Evolutionary conservation across 441 rosid species (phyloP), one percentile per base, ranked within the genome.

Genomic region (Pelargonium myrrhifolium): DNA sequence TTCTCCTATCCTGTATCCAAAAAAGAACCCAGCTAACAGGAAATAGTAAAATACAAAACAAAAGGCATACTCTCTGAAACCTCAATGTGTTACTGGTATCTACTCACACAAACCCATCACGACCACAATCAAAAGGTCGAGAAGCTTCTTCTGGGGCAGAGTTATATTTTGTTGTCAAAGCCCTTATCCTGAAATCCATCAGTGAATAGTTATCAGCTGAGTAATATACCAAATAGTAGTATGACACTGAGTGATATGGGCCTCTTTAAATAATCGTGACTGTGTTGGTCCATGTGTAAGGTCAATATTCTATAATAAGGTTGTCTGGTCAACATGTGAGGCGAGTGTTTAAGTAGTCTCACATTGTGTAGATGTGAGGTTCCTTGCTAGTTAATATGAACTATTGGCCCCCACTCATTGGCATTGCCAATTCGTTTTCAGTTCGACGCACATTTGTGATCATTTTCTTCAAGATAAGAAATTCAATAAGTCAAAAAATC

Each of bases 51-150:
- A 17, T 56, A 18, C 15, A 17, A 3, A 63, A 43, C 39, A 59
- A 64, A 40, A 56, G 15, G 15, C 4, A 22, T n/a, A 61, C 45
- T 65, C 49, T 28, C 18, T 17, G 28, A 65, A 72, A 72, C 43
- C 14, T 31, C 24, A 40, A 75, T 45, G 21, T 58, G 62, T 21
- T 1, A 73, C 64, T 66, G 21, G 65, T 9, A 47, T 70, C 45
- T 37, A 79, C 97, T 88, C 79, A 89, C 99, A 93, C 99, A 87
- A 91, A 93, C 56, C 99, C 97, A 84, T 93, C 99, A 58, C 96
- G 87, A 37, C 71, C 95, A 72, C 85, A 77, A 81, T 93, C 99
- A 80, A 93, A 93, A 49, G 99, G 99, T 40, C 96, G 85, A 37
- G 99, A 93, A 76, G 99, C 94, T 85, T 93, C 96, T 77, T 70